Evolutionary conservation across 2,329 filamentous ascomycete species (phyloP), one percentile per base, ranked within the genome.

Genomic region (Malbranchea cinnamomea): DNA sequence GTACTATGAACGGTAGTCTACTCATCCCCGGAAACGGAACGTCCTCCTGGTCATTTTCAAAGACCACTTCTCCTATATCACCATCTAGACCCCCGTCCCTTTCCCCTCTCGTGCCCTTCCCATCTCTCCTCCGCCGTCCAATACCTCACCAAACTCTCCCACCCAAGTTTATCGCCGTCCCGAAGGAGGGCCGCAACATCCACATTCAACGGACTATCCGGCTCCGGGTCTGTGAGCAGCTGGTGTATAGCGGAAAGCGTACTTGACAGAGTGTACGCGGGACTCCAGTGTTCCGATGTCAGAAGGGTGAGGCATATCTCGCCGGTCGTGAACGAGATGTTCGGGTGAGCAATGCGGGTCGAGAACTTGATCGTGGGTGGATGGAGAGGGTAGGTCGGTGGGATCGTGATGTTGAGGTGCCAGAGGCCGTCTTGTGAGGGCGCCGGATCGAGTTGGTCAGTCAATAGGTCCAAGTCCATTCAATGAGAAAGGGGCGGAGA

Each of bases 231-330:
- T 6, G 47, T 57, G 28, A 65, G 45, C 33, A 65, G 42, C 44
- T 60, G 55, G 32, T 64, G 60, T 15, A 65, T 54, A 4, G 61
- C 59, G 6, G 53, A 53, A 30, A 64, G 43, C 2, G 56, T 61
- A n/a, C 46, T 48, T 9, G 50, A 54, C 4, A 95, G 67, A 23
- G 77, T 85, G 54, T 93, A 89, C 11, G 82, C 74, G 1, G 85
- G 81, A 35, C 80, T 78, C 87, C 87, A 95, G 11, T 76, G 68
- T 48, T 62, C 57, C 1, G 60, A 63, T 36, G 70, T 73, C 29
- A 98, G 65, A 38, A 95, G 67, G 49, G 94, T 89, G 16, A 95
- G 71, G 54, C 89, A 98, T 49, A 98, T 89, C 57, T 94, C 85
- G 43, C 89, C 89, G 2, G 73, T 84, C 22, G 63, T 60, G 50